phyloP scores from a whole-genome alignment of 2,329 filamentous ascomycete species.

The Colletotrichum sp. region DNA sequence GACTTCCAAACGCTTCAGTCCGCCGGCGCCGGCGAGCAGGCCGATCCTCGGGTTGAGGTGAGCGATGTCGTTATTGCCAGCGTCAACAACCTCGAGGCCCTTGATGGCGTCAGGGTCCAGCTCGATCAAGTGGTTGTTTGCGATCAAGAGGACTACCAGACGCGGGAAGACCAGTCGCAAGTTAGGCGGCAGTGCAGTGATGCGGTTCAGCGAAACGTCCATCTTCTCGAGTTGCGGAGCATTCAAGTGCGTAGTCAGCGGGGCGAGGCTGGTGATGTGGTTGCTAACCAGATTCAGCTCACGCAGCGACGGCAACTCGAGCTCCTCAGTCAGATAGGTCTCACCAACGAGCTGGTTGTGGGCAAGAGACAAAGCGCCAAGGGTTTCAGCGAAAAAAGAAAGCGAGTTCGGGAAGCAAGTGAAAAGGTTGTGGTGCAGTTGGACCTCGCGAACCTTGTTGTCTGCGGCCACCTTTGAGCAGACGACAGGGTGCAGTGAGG shows the following conservation, averaged over 20 bases:
- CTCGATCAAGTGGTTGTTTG: slow-evolving; percentile 80
- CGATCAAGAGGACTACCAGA: slow-evolving; percentile 72
- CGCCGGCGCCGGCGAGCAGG: slow-evolving; percentile 67
- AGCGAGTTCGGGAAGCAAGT: slow-evolving; percentile 73
- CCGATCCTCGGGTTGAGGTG: slow-evolving; percentile 82
- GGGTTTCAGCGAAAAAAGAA: slow-evolving; percentile 70
- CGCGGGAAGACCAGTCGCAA: slow-evolving; percentile 73
- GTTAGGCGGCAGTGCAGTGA: slow-evolving; percentile 68
- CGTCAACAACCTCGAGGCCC: slow-evolving; percentile 78
- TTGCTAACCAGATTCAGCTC: slow-evolving; percentile 80
- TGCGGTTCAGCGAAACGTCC: slow-evolving; percentile 83
- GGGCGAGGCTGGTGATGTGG: slow-evolving; percentile 71
- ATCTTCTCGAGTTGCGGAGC: slow-evolving; percentile 78
- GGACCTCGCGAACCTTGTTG: slow-evolving; percentile 61
- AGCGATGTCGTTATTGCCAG: slow-evolving; percentile 86
- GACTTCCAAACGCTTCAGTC: slow-evolving; percentile 74
- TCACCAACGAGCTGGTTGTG: slow-evolving; percentile 74
- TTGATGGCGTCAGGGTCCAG: slow-evolving; percentile 75
- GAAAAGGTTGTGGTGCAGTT: slow-evolving; percentile 80
- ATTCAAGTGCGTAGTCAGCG: slow-evolving; percentile 69
- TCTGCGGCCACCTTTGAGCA: slow-evolving; percentile 59
- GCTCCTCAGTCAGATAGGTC: slow-evolving; percentile 66
- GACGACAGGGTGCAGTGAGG: slow-evolving; percentile 62
- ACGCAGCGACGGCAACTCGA: slow-evolving; percentile 75
- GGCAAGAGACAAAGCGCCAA: slow-evolving; percentile 76